Conservation (phyloP, 768 basidiomycete species). For the Tulasnella sp. region DNA sequence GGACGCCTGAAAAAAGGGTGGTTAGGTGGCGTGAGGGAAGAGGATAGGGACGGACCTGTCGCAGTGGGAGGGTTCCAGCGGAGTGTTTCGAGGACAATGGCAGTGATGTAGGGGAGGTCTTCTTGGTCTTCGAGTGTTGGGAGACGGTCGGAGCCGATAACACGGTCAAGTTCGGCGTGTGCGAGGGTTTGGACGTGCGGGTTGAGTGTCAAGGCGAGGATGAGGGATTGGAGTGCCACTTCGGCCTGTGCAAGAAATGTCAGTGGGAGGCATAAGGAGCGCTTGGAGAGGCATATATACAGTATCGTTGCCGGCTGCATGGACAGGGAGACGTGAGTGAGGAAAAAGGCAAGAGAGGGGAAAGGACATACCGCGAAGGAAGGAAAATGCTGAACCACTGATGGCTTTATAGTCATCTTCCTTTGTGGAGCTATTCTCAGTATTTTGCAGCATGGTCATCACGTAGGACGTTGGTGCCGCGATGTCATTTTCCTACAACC, state of each 20-base stretch:
- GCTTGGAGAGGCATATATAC: background rate
- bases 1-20: background rate
- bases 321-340: background rate
- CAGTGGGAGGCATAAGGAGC: background rate
- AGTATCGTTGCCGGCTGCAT: background rate
- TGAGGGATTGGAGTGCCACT: conserved; percentile 6
- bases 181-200: conserved; percentile 6
- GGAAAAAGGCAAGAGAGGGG: background rate
- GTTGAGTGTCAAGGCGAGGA: conserved; percentile 17
- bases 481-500: background rate
- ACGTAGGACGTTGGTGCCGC: background rate
- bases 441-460: background rate
- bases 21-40: background rate
- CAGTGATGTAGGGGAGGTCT: conserved; percentile 8
- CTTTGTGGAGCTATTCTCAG: background rate
- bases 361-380: background rate
- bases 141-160: background rate
- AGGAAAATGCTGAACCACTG: background rate
- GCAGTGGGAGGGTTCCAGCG: conserved; percentile 2
- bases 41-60: background rate
- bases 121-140: conserved; percentile 14
- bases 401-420: background rate
- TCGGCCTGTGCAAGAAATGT: conserved; percentile 1
- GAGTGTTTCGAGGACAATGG: background rate
- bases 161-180: conserved; percentile 3